Percentiles rank a stretch among this genome's conserved stretches.
Conservation (phyloP, 2,329 filamentous ascomycete species). For the Cryoendolithus antarcticus region DNA sequence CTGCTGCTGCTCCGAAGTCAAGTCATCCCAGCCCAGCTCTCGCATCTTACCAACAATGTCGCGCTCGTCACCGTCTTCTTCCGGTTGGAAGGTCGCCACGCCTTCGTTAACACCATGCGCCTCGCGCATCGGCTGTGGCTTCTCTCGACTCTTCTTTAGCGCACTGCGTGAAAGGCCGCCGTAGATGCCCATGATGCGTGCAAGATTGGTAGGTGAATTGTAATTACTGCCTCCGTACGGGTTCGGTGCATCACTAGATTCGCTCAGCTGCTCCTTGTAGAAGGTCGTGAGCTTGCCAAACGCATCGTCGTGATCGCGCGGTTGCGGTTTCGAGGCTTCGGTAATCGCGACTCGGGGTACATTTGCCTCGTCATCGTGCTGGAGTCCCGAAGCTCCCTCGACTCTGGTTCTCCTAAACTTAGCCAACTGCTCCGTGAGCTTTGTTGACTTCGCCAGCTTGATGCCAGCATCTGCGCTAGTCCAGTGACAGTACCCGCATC, state of each 20-base stretch:
- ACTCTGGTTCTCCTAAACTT: slow-evolving; percentile 16
- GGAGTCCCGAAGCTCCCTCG: background rate
- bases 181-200: slow-evolving; percentile 86
- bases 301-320: slow-evolving; percentile 49
- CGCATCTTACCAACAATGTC: slow-evolving; percentile 42
- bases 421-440: slow-evolving; percentile 59
- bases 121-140: slow-evolving; percentile 67
- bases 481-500: slow-evolving; percentile 90
- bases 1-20: slow-evolving; percentile 43
- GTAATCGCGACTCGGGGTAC: slow-evolving; percentile 31
- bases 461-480: slow-evolving; percentile 79
- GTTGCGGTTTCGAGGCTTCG: slow-evolving; percentile 31
- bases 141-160: slow-evolving; percentile 54
- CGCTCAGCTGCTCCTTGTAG: slow-evolving; percentile 69
- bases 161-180: slow-evolving; percentile 50
- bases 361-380: slow-evolving; percentile 30
- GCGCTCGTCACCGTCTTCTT: slow-evolving; percentile 33
- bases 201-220: slow-evolving; percentile 67
- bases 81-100: slow-evolving; percentile 39
- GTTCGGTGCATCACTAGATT: slow-evolving; percentile 42
- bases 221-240: slow-evolving; percentile 43
- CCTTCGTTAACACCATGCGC: slow-evolving; percentile 60
- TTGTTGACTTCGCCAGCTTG: slow-evolving; percentile 73
- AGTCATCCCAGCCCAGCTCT: slow-evolving; percentile 55
- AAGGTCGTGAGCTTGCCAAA: slow-evolving; percentile 51